phyloP scores from a whole-genome alignment of 176 grass and related monocot genomes.

The Leersia perrieri region DNA sequence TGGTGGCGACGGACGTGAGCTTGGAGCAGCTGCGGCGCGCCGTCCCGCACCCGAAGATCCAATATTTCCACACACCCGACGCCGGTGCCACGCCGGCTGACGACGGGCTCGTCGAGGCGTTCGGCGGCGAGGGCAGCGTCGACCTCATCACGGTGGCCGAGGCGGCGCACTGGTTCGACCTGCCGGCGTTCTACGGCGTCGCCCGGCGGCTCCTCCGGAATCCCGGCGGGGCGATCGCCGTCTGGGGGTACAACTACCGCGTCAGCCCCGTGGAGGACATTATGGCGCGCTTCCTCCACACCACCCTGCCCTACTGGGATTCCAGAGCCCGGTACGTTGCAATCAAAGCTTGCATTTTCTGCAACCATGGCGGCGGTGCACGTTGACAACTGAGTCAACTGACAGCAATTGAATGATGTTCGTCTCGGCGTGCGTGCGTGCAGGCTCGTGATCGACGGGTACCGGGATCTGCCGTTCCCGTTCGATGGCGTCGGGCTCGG shows the following conservation, averaged over 20 bases:
- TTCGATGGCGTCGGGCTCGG: slow-evolving; percentile 37
- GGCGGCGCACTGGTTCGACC: slow-evolving; percentile 52
- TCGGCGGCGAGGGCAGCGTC: slow-evolving; percentile 40
- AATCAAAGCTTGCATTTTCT: background rate
- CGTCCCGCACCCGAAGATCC: slow-evolving; percentile 32
- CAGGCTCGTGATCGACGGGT: slow-evolving; percentile 5
- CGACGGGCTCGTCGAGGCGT: slow-evolving; percentile 7
- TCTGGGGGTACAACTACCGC: slow-evolving; percentile 47
- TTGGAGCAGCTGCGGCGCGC: slow-evolving; percentile 33
- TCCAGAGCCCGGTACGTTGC: background rate
- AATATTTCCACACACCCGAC: slow-evolving; percentile 39
- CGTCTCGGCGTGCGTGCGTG: background rate
- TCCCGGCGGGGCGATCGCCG: slow-evolving; percentile 39
- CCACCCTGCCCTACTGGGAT: slow-evolving; percentile 33
- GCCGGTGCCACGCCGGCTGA: background rate
- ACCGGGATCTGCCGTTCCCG: slow-evolving; percentile 42
- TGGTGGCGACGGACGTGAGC: slow-evolving; percentile 35
- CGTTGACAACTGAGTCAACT: no score
- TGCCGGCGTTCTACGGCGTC: slow-evolving; percentile 38
- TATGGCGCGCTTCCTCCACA: background rate
- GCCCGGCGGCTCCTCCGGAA: slow-evolving; percentile 24
- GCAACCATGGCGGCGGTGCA: background rate
- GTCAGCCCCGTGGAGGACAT: slow-evolving; percentile 33
- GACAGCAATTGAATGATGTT: background rate
- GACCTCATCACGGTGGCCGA: slow-evolving; percentile 35